These are phyloP conservation scores for Fusarium bulbicola DNA, from an alignment of 2,329 filamentous ascomycete species.

Conservation along the genomic window DNA sequence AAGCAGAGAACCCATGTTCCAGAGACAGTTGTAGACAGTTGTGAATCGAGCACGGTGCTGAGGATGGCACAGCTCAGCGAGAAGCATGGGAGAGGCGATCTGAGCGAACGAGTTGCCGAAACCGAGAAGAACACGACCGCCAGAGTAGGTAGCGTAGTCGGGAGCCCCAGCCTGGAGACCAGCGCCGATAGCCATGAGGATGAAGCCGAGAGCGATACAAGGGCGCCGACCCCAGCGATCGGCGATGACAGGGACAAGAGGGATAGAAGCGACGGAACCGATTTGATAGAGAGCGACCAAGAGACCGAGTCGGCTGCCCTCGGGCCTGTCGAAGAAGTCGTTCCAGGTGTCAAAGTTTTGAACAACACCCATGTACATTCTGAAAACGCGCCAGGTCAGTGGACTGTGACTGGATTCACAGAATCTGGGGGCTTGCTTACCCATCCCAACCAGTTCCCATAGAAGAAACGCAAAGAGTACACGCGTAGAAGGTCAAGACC, in stretches of 20 bases:
- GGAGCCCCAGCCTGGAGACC: conserved; percentile 47
- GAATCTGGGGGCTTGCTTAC: conserved; percentile 59
- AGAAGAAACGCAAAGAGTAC: conserved; percentile 16
- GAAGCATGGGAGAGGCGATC: conserved; percentile 69
- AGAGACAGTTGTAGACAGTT: conserved; percentile 73
- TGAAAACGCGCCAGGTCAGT: conserved; percentile 66
- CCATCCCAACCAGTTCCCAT: conserved; percentile 30
- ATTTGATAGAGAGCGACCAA: conserved; percentile 63
- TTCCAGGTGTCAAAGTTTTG: conserved; percentile 66
- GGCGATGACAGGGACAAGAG: conserved; percentile 56
- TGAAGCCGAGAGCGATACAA: conserved; percentile 54
- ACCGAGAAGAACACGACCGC: conserved; percentile 57
- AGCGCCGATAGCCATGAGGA: conserved; percentile 52
- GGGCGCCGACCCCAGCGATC: conserved; percentile 55
- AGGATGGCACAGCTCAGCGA: conserved; percentile 73
- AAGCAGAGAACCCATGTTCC: conserved; percentile 69
- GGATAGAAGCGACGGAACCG: conserved; percentile 57
- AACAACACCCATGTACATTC: conserved; percentile 55
- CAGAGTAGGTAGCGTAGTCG: conserved; percentile 53
- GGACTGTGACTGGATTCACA: conserved; percentile 56
- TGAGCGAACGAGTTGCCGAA: conserved; percentile 74
- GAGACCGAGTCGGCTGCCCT: conserved; percentile 56
- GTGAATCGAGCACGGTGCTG: conserved; percentile 74
- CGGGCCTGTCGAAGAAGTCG: conserved; percentile 52
- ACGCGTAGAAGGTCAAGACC: conserved; percentile 57